Base-by-base conservation (phyloP, 1,139 yeast genomes). In the Pichia norvegensis region DNA sequence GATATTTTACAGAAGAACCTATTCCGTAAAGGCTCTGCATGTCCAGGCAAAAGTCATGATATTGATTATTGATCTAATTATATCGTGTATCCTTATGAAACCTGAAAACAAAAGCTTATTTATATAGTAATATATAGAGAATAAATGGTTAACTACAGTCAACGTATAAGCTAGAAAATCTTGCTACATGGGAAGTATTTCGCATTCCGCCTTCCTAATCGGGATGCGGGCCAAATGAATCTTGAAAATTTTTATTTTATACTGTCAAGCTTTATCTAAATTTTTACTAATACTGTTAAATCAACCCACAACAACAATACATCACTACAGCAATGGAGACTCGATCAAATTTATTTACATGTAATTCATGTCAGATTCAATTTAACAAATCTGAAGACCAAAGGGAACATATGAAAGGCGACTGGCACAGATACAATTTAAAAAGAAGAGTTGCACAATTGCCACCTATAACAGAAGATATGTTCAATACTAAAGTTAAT, bases 401-500 rank as follows among this genome's bases (percentile, higher is more conserved):
- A 67, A 74, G 97, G 59, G 70, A 72, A 44, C 99, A 92, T 60
- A 94, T 92, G 97, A 86, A 74, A 59, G 70, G 85, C 3, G 94
- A 83, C 50, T 84, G 94, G 94, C 94, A 84, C 64, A 67, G 82
- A 53, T 78, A 78, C 59, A 78, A 78, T 55, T 67, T 78, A 55
- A 78, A 78, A 52, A 69, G 83, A 66, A 68, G 81, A 59, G 82
- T 77, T 21, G 79, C 82, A 2, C 73, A 72, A 52, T 65, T 78
- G 49, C 81, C 82, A 6, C 67, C 79, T 6, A 72, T 78, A n/a
- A 68, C 68, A 42, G 81, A 76, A 57, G 69, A 62, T 2, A 53
- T 69, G 19, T 78, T 77, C 46, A 67, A 68, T 45, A 52, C 66
- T 16, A 77, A 77, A 55, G 79, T 76, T 14, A 67, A 72, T 4